Evolutionary conservation across 2,329 filamentous ascomycete species (phyloP).

Genomic region (Botryotinia globosa): DNA sequence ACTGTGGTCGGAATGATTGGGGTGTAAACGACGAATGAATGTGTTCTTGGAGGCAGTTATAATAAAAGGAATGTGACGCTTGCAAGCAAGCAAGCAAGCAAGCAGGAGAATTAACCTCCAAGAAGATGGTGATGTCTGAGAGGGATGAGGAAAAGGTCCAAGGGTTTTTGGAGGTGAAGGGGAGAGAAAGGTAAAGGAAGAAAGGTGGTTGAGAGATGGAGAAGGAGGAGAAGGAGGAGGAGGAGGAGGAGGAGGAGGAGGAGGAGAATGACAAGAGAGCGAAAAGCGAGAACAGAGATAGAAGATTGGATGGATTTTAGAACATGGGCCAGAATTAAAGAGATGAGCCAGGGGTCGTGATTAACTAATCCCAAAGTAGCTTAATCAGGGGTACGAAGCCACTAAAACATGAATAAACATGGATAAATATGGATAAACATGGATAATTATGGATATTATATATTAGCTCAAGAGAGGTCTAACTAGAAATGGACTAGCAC

Average conservation of each 20-base stretch:
- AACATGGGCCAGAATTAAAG: conserved; percentile 9
- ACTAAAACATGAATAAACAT: neutral
- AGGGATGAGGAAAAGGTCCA: conserved; percentile 29
- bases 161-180: conserved; percentile 25
- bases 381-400: conserved; percentile 15
- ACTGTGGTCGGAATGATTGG: conserved; percentile 34
- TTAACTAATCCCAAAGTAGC: neutral
- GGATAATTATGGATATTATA: neutral
- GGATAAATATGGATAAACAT: no score
- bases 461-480: neutral
- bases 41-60: conserved; percentile 23
- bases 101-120: conserved; percentile 38
- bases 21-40: conserved; percentile 42
- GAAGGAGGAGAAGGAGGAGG: conserved; percentile 15
- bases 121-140: conserved; percentile 26
- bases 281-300: neutral
- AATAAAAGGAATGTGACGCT: conserved; percentile 55
- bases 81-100: conserved; percentile 56
- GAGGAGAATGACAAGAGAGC: neutral
- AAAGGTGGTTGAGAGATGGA: conserved; percentile 18
- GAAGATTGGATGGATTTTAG: neutral
- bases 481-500: neutral
- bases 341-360: neutral
- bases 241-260: conserved; percentile 19
- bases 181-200: conserved; percentile 22